phyloP scores from a whole-genome alignment of 2,329 filamentous ascomycete genomes.

The Diaporthe amygdali region DNA sequence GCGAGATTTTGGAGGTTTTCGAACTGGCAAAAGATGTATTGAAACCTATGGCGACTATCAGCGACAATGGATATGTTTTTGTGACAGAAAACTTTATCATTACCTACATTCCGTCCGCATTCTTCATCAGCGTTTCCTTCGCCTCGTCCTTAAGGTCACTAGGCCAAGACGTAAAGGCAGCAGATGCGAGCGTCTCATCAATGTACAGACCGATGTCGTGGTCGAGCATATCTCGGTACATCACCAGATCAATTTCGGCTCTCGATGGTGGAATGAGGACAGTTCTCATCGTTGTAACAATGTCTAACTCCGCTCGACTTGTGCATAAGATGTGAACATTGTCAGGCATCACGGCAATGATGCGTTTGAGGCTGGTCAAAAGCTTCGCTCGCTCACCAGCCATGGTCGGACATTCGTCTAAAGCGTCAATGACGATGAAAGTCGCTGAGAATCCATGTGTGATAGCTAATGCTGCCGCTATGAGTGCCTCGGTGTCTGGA shows the following conservation, averaged over 20 bases:
- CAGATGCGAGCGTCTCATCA: not conserved
- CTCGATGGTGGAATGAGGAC: not conserved
- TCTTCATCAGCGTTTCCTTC: not conserved
- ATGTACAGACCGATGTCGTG: not conserved
- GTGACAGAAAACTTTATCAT: not conserved
- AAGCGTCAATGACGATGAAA: not conserved
- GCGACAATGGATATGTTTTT: too few relatives aligned
- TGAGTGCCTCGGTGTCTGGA: not conserved
- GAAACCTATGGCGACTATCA: not conserved
- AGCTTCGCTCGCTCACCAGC: not conserved
- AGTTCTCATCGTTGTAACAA: not conserved
- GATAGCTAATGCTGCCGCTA: not conserved
- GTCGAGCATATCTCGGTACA: not conserved
- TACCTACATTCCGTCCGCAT: not conserved
- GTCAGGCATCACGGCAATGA: not conserved
- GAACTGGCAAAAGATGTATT: not conserved
- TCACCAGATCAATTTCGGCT: not conserved
- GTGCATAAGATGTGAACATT: not conserved
- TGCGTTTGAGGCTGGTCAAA: not conserved
- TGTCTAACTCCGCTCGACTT: not conserved
- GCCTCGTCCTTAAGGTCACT: not conserved
- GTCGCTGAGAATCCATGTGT: not conserved
- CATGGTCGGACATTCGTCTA: not conserved
- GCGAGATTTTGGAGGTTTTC: not conserved
- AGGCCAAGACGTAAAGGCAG: not conserved